Evolutionary conservation across 441 rosid species (phyloP), one percentile per base, ranked within the genome.

Genomic region (Gossypium gossypioides): DNA sequence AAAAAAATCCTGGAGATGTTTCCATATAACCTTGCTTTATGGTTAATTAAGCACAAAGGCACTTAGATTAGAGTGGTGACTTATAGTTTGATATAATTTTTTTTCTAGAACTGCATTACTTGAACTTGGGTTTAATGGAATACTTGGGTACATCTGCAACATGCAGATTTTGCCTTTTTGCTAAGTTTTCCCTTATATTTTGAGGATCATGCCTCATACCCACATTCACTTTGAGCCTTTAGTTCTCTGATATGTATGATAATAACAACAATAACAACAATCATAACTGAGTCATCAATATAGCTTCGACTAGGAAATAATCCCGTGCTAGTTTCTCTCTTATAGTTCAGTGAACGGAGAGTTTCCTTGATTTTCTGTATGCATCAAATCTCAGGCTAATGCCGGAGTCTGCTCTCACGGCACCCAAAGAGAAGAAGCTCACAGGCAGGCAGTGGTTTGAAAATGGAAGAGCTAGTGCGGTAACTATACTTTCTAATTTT

Each of bases 381-480:
- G 44, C 61, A n/a, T 75, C 48, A 63, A 63, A 46, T 77, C 80
- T 65, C 80, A 88, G 99, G 87, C 68, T 89, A 79, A 92, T 91
- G 96, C 98, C 97, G 0, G 99, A 92, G 78, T 86, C 96, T 84
- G 98, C 86, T 59, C 94, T 93, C 57, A 66, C 85, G 0, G 78
- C 85, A 72, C 69, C 92, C 1, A 91, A 90, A 82, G 96, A 92
- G 83, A 96, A 88, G 87, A 92, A 82, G 84, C 92, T 92, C 77
- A 21, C 89, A 1, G 98, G 98, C 80, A 87, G 94, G 80, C 96
- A 88, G 81, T 91, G 96, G 96, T 91, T 92, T 77, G 99, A 93
- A 77, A 90, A 91, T 78, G 97, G 97, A 82, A 83, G 84, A 86
- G 91, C 88, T 66, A 8, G 79, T 21, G 54, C 37, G 80, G 87